Base-by-base conservation (phyloP, 2,329 filamentous ascomycete genomes). In the Colletotrichum gloeosporioides region DNA sequence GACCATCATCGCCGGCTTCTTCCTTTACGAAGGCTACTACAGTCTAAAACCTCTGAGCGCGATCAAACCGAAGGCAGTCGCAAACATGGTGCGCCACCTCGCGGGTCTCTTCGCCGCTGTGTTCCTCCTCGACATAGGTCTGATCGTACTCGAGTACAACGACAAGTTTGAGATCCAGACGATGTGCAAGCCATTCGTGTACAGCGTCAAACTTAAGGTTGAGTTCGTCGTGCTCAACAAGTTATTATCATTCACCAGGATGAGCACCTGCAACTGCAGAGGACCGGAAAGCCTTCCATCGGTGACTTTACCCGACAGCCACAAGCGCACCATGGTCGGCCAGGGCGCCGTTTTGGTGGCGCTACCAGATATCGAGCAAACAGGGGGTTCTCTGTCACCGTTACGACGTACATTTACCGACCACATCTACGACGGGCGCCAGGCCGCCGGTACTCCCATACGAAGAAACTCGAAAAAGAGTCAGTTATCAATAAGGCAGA, bases 11-110 rank as follows among this genome's bases (percentile, higher is more conserved):
- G 90, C 89, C 1, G 84, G 84, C 1, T 82, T 90, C 25, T 92
- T 90, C 80, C 90, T 92, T 72, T 84, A 83, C 80, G 89, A 91
- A 77, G 90, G 90, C 0, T 81, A 88, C 73, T 87, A 85, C 39
- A 85, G 91, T 72, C 73, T 78, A 39, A 71, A 71, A 27, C 71
- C 59, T 25, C 32, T 72, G 29, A 59, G 57, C 16, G 59, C 59
- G 25, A 69, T 76, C 73, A 65, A 71, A 29, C 75, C 71, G 13
- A 62, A 67, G 13, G 49, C 73, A 4, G 62, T 71, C 1, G 13
- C 59, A 3, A 78, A 66, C 27, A 75, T 86, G 71, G 83, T 87
- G 79, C 79, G 82, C 59, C 84, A 85, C 69, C 79, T 87, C 4
- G 81, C 85, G 8, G 80, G 81, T 3, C 84, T 86, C 29, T 85